Conservation (phyloP, 306 rosid genomes). For the Lathyrus tuberosus region DNA sequence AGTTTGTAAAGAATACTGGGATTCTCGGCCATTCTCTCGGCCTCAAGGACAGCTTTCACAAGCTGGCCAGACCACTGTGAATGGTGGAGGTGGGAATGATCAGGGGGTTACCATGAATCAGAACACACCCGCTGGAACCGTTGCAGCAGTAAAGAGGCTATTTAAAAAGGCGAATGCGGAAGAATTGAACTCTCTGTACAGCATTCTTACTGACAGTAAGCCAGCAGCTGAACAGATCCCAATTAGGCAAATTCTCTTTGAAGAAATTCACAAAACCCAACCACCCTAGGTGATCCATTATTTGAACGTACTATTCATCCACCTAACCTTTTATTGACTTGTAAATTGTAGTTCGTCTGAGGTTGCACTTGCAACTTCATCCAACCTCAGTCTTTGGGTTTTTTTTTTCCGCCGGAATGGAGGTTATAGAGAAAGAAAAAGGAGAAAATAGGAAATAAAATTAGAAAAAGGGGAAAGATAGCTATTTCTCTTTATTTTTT, state of each 20-base stretch:
- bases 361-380: conserved; percentile 53
- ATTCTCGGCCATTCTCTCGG: conserved; percentile 92
- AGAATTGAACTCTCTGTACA: conserved; percentile 72
- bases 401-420: conserved; percentile 42
- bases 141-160: conserved; percentile 53
- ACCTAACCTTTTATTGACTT: conserved; percentile 47
- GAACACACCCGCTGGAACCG: conserved; percentile 43
- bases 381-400: conserved; percentile 52
- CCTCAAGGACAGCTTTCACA: conserved; percentile 85
- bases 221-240: conserved; percentile 49
- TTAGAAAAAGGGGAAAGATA: conserved; percentile 12
- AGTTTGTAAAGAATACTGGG: conserved; percentile 89
- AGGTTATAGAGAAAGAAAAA: conserved; percentile 45
- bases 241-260: conserved; percentile 59
- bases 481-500: conserved; percentile 39
- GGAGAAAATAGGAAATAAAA: conserved; percentile 33
- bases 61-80: conserved; percentile 45
- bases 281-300: conserved; percentile 54
- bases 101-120: conserved; percentile 37
- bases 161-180: conserved; percentile 71
- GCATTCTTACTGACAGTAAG: conserved; percentile 59
- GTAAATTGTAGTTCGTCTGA: conserved; percentile 60
- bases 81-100: conserved; percentile 50
- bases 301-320: conserved; percentile 43
- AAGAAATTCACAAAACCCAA: conserved; percentile 67